phyloP scores from a whole-genome alignment of 2,329 filamentous ascomycete species.

The Cladosporium austrohemisphaericum region DNA sequence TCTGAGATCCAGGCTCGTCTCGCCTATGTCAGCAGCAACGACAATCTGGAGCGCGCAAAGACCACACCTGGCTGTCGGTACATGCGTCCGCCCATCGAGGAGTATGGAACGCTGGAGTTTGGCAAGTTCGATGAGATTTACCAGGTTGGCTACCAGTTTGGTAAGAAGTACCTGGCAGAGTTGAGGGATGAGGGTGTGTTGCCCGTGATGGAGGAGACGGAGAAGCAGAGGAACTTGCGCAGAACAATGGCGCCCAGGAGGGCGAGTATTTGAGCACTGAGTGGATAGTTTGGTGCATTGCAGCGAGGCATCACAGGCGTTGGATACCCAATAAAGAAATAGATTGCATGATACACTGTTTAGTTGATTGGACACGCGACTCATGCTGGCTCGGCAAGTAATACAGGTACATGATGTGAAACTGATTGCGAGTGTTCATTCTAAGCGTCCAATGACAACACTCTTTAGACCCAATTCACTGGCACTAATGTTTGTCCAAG shows the following conservation, averaged over 20 bases:
- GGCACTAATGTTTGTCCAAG: no score
- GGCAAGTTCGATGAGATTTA: conserved; percentile 98
- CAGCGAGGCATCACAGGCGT: conserved; percentile 1
- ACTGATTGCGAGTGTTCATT: no score
- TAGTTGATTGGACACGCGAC: no score
- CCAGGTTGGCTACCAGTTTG: conserved; percentile 79
- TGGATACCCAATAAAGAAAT: neutral
- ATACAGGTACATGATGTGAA: no score
- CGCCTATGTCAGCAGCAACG: conserved; percentile 91
- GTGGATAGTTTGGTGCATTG: neutral
- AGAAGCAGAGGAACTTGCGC: conserved; percentile 49
- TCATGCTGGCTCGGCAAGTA: no score
- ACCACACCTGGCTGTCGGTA: conserved; percentile 86
- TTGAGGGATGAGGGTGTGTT: conserved; percentile 76
- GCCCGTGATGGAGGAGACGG: conserved; percentile 51
- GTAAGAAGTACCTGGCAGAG: conserved; percentile 71
- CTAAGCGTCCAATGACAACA: no score
- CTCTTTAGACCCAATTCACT: no score
- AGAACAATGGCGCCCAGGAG: conserved; percentile 51
- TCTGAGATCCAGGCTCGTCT: conserved; percentile 93
- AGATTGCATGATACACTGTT: no score
- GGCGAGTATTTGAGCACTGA: conserved; percentile 40
- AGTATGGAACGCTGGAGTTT: conserved; percentile 92
- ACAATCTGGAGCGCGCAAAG: conserved; percentile 91
- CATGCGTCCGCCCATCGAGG: conserved; percentile 91